Evolutionary conservation across 2,329 filamentous ascomycete species (phyloP).

Genomic region (Cercospora canescens): DNA sequence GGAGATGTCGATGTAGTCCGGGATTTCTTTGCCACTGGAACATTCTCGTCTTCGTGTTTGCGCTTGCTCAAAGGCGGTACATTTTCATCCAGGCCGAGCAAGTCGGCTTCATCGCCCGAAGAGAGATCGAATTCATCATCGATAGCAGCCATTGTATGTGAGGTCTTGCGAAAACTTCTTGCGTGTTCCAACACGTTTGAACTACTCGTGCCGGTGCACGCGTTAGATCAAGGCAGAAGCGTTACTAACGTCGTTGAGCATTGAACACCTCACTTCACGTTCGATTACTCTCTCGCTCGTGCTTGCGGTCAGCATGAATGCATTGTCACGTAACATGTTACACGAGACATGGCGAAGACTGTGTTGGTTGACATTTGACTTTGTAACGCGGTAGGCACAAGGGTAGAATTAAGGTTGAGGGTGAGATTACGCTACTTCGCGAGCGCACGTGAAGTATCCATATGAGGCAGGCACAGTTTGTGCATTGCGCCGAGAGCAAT

Average conservation of each 20-base stretch:
- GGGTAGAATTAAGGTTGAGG: not conserved
- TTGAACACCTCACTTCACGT: not conserved
- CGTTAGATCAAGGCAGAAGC: not conserved
- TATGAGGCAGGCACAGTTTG: not conserved
- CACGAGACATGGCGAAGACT: not conserved
- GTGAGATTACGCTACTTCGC: not conserved
- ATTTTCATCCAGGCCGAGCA: slow-evolving; percentile 18
- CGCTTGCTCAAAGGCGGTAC: slow-evolving; percentile 15
- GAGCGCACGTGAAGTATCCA: not conserved
- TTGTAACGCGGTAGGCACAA: not conserved
- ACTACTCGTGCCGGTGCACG: not conserved
- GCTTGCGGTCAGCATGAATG: not conserved
- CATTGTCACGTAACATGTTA: not conserved
- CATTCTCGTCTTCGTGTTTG: slow-evolving; percentile 9
- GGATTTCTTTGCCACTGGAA: slow-evolving; percentile 12
- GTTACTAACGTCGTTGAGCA: not conserved
- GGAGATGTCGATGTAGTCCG: slow-evolving; percentile 4
- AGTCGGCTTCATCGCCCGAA: slow-evolving; percentile 28
- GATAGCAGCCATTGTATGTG: slow-evolving; percentile 10
- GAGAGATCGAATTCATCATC: slow-evolving; percentile 31
- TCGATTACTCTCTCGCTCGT: not conserved
- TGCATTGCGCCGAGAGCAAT: no score
- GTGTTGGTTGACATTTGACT: not conserved
- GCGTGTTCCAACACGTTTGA: not conserved
- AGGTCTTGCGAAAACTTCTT: not conserved